Base-by-base conservation (phyloP, 2,329 filamentous ascomycete genomes). In the Talaromyces atroroseus region DNA sequence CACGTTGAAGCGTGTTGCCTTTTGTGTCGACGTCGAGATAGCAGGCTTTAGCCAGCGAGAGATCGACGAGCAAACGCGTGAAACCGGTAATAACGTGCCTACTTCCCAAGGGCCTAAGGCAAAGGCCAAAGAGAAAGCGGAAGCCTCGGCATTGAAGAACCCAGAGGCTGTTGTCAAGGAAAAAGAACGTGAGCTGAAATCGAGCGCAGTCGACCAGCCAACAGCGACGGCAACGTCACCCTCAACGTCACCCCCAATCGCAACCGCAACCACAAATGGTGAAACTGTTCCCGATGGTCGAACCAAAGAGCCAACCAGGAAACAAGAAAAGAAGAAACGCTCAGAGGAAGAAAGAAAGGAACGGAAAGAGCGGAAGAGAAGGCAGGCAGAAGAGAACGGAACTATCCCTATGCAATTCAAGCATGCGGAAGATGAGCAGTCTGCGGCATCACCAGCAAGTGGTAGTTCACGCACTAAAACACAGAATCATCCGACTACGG, bases 1-100 rank as follows among this genome's bases (percentile, higher is more conserved):
- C 49, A 96, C 94, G 69, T 73, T 99, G 58, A 83, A 90, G 54
- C 84, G 91, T 53, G 94, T 99, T 0, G 89, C 92, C 0, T 99
- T 99, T 67, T 96, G 90, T 64, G 94, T 99, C 2, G 94, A 99
- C 67, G 92, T 99, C 4, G 94, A 99, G 71, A 95, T 99, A 66
- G 92, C 92, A 2, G 90, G 91, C 0, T 85, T 90, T 67, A 90
- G 92, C 23, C 86, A 84, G 63, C 94, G 95, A 63, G 89, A 94
- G 2, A 71, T 80, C 10, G 74, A 76, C 16, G 74, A 79, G n/a
- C 72, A 49, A 16, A 29, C 52, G 40, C 52, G 44, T 29, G 56
- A 58, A 29, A 23, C 49, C 11, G 23, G n/a, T 5, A 46, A 7
- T 38, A 45, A 29, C 10, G 38, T 42, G 23, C 56, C 56, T 21